Evolutionary conservation across 306 rosid species (phyloP).

Genomic region (Prunus davidiana): DNA sequence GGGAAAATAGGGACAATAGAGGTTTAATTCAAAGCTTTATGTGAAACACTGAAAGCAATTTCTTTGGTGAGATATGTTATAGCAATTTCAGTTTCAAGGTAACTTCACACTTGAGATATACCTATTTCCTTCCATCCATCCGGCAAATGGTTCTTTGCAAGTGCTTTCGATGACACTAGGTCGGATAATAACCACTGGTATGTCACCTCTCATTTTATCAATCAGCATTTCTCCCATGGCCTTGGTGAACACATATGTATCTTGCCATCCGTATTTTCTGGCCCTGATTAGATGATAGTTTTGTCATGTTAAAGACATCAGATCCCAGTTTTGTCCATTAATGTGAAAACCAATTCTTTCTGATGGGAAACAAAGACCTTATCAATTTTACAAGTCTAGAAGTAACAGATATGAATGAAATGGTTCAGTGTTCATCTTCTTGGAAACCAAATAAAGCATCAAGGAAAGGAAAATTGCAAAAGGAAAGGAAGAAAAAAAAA

Average conservation of each 20-base stretch:
- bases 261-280: conserved; percentile 84
- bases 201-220: conserved; percentile 69
- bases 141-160: conserved; percentile 83
- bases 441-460: too few species aligned
- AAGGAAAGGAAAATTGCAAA: too few species aligned
- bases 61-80: not conserved
- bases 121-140: conserved; percentile 99
- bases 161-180: conserved; percentile 99
- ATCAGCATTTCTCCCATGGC: conserved; percentile 99
- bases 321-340: not conserved
- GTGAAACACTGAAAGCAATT: not conserved
- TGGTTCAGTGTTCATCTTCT: not conserved
- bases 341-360: too few species aligned
- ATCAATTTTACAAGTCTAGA: too few species aligned
- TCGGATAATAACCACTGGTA: conserved; percentile 77
- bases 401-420: too few species aligned
- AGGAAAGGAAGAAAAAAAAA: not conserved
- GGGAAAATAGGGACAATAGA: conserved; percentile 4
- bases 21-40: conserved; percentile 11
- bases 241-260: conserved; percentile 93
- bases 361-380: too few species aligned
- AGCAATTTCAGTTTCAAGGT: conserved; percentile 7
- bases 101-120: conserved; percentile 2
- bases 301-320: not conserved
- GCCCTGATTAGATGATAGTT: conserved; percentile 48